phyloP scores from a whole-genome alignment of 2,329 filamentous ascomycete genomes.

The Monosporascus sp. region DNA sequence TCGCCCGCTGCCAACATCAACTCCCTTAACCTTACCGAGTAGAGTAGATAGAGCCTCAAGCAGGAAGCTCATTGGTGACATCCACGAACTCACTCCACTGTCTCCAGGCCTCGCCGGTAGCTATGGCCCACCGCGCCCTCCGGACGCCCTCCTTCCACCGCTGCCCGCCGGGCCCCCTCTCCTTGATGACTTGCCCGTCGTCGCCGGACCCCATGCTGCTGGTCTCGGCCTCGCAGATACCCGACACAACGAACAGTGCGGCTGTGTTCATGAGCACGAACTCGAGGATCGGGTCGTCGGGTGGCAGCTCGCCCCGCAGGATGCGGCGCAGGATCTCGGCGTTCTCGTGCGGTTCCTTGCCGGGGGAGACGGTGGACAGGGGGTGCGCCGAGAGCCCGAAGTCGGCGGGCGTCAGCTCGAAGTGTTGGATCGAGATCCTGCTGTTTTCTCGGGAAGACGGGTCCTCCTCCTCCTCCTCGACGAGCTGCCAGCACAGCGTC shows the following conservation, averaged over 20 bases:
- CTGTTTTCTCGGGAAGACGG: slow-evolving; percentile 25
- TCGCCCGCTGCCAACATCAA: background rate
- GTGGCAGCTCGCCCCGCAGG: slow-evolving; percentile 64
- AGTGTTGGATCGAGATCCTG: slow-evolving; percentile 61
- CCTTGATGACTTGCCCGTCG: slow-evolving; percentile 72
- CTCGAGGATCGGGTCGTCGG: slow-evolving; percentile 78
- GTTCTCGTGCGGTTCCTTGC: slow-evolving; percentile 82
- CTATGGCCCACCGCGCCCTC: slow-evolving; percentile 79
- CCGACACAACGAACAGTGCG: slow-evolving; percentile 77
- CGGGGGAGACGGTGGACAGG: slow-evolving; percentile 72
- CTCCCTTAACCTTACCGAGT: background rate
- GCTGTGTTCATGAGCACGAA: slow-evolving; percentile 95
- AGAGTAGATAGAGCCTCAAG: background rate
- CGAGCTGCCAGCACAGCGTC: slow-evolving; percentile 83
- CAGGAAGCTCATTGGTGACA: slow-evolving; percentile 57
- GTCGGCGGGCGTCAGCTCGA: slow-evolving; percentile 74
- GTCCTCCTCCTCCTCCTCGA: slow-evolving; percentile 34
- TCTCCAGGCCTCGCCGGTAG: slow-evolving; percentile 78
- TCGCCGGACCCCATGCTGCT: slow-evolving; percentile 77
- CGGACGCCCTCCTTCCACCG: slow-evolving; percentile 94
- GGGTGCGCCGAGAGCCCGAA: slow-evolving; percentile 77
- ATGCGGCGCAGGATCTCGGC: slow-evolving; percentile 77
- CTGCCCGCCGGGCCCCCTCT: slow-evolving; percentile 77
- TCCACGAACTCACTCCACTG: slow-evolving; percentile 82
- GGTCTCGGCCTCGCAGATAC: slow-evolving; percentile 76